These are phyloP conservation scores for Auricularia heimuer DNA, from an alignment of 768 basidiomycete species.

Conservation along the genomic window DNA sequence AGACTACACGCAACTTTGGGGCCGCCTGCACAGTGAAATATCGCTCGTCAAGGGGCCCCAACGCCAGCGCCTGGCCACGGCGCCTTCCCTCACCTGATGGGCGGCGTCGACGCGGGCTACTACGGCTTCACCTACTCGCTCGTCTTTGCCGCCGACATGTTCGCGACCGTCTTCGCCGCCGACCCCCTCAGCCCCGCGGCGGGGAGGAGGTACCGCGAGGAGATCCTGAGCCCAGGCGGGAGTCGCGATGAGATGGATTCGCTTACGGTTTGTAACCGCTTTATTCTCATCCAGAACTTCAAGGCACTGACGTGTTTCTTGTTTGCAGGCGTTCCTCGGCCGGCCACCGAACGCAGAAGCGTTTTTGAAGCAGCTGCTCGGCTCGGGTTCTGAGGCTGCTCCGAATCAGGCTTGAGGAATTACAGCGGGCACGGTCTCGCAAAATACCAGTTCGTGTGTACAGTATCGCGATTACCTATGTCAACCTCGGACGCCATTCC, in stretches of 20 bases:
- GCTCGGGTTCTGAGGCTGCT: too few relatives aligned
- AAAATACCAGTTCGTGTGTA: too few relatives aligned
- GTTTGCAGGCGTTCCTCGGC: conserved; percentile 23
- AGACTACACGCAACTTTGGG: conserved; percentile 75
- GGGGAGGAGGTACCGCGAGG: conserved; percentile 29
- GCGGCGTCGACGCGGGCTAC: too few relatives aligned
- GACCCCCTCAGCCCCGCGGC: conserved; percentile 41
- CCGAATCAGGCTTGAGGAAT: too few relatives aligned
- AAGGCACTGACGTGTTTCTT: not conserved
- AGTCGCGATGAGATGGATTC: conserved; percentile 72
- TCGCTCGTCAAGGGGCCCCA: conserved; percentile 50
- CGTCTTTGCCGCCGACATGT: conserved; percentile 51
- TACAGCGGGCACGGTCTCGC: too few relatives aligned
- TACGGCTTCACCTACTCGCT: conserved; percentile 54
- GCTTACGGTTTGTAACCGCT: conserved; percentile 37
- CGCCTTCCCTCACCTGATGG: too few relatives aligned
- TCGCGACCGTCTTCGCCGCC: conserved; percentile 50
- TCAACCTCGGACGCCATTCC: too few relatives aligned
- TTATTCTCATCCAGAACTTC: not conserved
- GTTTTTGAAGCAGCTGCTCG: conserved; percentile 58
- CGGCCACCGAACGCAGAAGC: conserved; percentile 64
- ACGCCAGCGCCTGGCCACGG: too few relatives aligned
- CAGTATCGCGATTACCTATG: too few relatives aligned
- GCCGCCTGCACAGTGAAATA: conserved; percentile 53
- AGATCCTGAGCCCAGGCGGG: conserved; percentile 65